Evolutionary conservation across 805 yeast species (phyloP), one percentile per base, ranked within the genome.

Genomic region (Yarrowia divulgata): DNA sequence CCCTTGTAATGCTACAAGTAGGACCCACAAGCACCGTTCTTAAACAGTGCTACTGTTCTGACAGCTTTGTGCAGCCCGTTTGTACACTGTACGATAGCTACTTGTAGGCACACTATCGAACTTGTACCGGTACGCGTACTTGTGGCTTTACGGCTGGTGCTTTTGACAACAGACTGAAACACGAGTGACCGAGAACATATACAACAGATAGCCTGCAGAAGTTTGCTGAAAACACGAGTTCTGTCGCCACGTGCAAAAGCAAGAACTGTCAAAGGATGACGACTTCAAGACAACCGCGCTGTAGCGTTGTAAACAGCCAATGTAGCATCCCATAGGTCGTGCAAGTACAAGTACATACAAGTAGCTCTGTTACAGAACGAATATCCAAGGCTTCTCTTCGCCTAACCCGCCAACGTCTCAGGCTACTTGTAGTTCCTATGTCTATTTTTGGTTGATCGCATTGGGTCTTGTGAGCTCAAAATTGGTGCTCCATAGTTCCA

Each of bases 181-280:
- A 52, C 40, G 57, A 52, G 29, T 1, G 8, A 2, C 13, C 10
- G 16, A 10, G 6, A 13, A n/a, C 37, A 37, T 16, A 18, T 18
- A 12, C 6, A 2, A 12, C 16, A 8, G 42, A 34, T 29, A 48
- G 42, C 57, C 23, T 52, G 57, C 57, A 52, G 57, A 52, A 18
- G 57, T 52, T 52, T 52, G 57, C 57, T n/a, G 57, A 34, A 18
- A 52, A 35, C 57, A 52, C 57, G 57, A 52, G 57, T 18, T 13
- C 9, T 10, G 57, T 29, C 23, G 32, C 57, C 57, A 52, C 57
- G 57, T 52, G 57, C 42, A 34, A 34, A 29, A 34, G 29, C 14
- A 18, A 23, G 40, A 6, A 10, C 35, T 48, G 37, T 29, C 18
- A 40, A 8, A 9, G 8, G 16, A 8, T 12, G 6, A 19, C 32